Evolutionary conservation across 2,329 filamentous ascomycete genomes (phyloP).

Genomic region (Davidsoniella eucalypti): DNA sequence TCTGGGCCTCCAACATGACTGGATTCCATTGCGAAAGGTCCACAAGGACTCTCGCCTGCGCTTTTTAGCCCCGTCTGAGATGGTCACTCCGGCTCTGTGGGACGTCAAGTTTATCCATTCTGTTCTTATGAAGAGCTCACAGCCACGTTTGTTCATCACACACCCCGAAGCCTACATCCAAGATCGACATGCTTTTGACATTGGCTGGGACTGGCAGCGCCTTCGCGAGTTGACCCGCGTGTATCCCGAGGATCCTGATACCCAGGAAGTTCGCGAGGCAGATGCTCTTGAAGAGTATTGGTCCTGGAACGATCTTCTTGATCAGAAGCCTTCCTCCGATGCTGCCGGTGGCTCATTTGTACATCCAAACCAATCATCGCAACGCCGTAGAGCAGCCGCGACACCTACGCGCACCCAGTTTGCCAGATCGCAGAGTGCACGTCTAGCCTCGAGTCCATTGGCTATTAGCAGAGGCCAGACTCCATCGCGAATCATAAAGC

Average conservation of each 20-base stretch:
- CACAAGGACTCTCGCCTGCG: slow-evolving; percentile 56
- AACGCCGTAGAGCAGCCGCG: neutral
- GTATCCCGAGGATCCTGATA: slow-evolving; percentile 27
- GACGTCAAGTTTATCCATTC: slow-evolving; percentile 52
- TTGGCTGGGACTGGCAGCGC: slow-evolving; percentile 55
- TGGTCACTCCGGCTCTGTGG: slow-evolving; percentile 58
- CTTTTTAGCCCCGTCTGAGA: slow-evolving; percentile 54
- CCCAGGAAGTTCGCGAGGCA: slow-evolving; percentile 38
- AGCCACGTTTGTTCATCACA: slow-evolving; percentile 57
- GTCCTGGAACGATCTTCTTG: slow-evolving; percentile 48
- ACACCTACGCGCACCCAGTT: neutral
- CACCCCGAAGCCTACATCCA: slow-evolving; percentile 62
- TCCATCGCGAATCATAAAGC: slow-evolving; percentile 26
- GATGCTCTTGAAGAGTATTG: slow-evolving; percentile 51
- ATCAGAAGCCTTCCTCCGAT: slow-evolving; percentile 29
- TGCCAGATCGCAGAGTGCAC: slow-evolving; percentile 19
- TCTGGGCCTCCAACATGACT: slow-evolving; percentile 47
- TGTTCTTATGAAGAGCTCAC: slow-evolving; percentile 55
- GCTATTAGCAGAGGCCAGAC: slow-evolving; percentile 24
- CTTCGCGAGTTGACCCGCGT: slow-evolving; percentile 45
- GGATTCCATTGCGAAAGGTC: slow-evolving; percentile 63
- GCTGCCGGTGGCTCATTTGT: neutral
- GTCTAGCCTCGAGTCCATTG: slow-evolving; percentile 21
- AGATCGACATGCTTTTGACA: slow-evolving; percentile 33
- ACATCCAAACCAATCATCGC: too few relatives aligned